A percentile compares a stretch with the other conserved stretches of the same genome.
phyloP scores from a whole-genome alignment of 768 basidiomycete species.

The Chalciporus chontae region DNA sequence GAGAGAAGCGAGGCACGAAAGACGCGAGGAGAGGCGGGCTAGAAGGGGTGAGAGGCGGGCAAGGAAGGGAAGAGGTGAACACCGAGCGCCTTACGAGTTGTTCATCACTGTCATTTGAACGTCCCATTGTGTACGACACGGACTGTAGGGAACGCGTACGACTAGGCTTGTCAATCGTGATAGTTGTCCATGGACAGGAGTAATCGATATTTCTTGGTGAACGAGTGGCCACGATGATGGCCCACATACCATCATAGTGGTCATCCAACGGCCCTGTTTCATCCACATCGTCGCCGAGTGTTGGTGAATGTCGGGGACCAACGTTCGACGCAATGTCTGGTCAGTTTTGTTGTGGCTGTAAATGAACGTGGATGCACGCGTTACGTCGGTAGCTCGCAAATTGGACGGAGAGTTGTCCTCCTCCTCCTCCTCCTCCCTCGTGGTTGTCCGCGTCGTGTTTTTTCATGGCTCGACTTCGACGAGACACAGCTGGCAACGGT shows the following conservation, averaged over 20 bases:
- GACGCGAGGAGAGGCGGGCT: slow-evolving; percentile 13
- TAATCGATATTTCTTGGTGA: too few species aligned
- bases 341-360: background rate
- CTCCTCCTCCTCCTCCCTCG: background rate
- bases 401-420: background rate
- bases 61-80: slow-evolving; percentile 16
- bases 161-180: too few species aligned
- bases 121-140: too few species aligned
- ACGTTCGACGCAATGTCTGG: background rate
- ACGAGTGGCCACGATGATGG: background rate
- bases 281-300: too few species aligned
- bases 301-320: background rate
- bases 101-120: slow-evolving; percentile 10
- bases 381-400: background rate
- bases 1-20: slow-evolving; percentile 7
- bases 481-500: slow-evolving; percentile 15
- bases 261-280: too few species aligned
- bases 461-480: slow-evolving; percentile 28
- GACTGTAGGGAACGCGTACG: too few species aligned
- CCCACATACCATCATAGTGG: too few species aligned
- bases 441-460: background rate
- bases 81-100: slow-evolving; percentile 20
- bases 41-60: slow-evolving; percentile 11
- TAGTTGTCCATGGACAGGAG: too few species aligned
- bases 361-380: background rate